Base-by-base conservation (phyloP, 2,329 filamentous ascomycete genomes). In the Penicillium janthinellum region DNA sequence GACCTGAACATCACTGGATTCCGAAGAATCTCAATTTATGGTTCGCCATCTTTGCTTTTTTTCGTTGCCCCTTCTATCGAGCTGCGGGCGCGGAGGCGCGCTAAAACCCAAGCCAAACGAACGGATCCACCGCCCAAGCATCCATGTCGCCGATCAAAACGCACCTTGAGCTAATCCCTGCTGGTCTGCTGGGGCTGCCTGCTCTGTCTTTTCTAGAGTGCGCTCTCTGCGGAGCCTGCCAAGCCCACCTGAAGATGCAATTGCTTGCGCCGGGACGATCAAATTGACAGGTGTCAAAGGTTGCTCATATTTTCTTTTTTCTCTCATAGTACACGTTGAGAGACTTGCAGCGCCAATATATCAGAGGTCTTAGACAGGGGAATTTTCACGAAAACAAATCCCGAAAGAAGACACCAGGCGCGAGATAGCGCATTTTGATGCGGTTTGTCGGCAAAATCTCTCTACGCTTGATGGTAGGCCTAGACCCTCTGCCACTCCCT, bases 271-370 rank as follows among this genome's bases (percentile, higher is more conserved):
- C 48, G 52, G 35, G 61, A 51, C 60, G 62, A 65, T 66, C 55
- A 48, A 68, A 64, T 45, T 69, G 67, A 69, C 66, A 69, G 62
- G 62, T 69, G 64, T 62, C 62, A 62, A 51, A 25, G 44, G 44
- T 62, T 50, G 59, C 42, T 59, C 56, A 52, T 25, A 8, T 54
- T 61, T 54, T 42, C 39, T 11, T 50, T 55, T 49, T 45, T 34
- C 14, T 47, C 38, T 56, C 54, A 28, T 52, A 44, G 45, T 34
- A 47, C 28, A 34, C 17, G 31, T 20, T 54, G 44, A 54, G 56
- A 44, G 42, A 58, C 37, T 47, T 28, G 28, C 39, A 35, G 39
- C 20, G n/a, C 52, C 20, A 17, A n/a, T n/a, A 34, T 4, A 12
- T 22, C 22, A 12, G 28, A 28, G 25, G 52, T 47, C 52, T 55